phyloP scores from a whole-genome alignment of 495 filamentous ascomycete species.

The Talaromyces nanjingensis region DNA sequence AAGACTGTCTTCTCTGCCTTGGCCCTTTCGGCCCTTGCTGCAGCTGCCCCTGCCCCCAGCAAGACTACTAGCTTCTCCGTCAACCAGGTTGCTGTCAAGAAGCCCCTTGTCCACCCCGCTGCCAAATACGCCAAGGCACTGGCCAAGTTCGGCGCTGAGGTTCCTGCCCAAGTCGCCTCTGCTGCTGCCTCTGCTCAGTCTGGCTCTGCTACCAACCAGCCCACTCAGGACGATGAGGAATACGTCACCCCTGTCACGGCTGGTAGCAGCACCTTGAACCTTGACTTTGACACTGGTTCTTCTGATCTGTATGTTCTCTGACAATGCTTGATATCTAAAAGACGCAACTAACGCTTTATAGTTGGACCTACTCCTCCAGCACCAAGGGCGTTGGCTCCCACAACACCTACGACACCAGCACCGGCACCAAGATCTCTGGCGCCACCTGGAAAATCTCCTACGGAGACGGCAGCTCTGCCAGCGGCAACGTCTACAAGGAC shows the following conservation, averaged over 20 bases:
- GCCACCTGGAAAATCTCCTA: conserved; percentile 62
- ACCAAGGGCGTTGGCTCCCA: neutral
- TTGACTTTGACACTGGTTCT: conserved; percentile 58
- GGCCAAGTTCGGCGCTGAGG: conserved; percentile 35
- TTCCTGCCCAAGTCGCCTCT: conserved; percentile 31
- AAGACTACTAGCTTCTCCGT: conserved; percentile 32
- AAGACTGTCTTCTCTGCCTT: conserved; percentile 28
- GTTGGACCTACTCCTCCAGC: conserved; percentile 17
- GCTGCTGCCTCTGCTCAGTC: conserved; percentile 36
- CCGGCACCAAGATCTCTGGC: conserved; percentile 42
- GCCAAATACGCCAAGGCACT: conserved; percentile 32
- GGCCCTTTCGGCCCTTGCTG: conserved; percentile 25
- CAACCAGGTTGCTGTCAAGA: conserved; percentile 28
- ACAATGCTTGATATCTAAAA: neutral
- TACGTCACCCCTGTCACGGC: conserved; percentile 63
- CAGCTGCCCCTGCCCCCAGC: conserved; percentile 25
- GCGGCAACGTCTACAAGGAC: conserved; percentile 63
- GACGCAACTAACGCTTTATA: neutral
- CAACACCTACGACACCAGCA: conserved; percentile 49
- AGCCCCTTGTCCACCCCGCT: conserved; percentile 23
- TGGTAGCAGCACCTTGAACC: conserved; percentile 42
- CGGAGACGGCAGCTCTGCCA: conserved; percentile 61
- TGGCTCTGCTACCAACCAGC: conserved; percentile 44
- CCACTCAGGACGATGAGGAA: conserved; percentile 51
- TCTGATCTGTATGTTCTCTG: conserved; percentile 57